phyloP scores from a whole-genome alignment of 148 eudicot genomes.

The Chenopodium formosanum region DNA sequence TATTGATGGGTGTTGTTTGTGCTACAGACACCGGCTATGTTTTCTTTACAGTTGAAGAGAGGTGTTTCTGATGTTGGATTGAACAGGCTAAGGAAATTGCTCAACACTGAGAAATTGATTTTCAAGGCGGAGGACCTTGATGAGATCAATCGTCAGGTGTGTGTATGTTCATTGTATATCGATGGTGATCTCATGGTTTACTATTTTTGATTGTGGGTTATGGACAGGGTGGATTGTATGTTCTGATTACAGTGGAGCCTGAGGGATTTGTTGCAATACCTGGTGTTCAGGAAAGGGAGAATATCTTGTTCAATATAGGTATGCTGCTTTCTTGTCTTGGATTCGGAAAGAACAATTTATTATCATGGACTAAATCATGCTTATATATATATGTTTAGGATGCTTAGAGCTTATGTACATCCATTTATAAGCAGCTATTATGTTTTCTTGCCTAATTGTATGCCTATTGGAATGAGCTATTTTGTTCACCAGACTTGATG shows the following conservation, averaged over 20 bases:
- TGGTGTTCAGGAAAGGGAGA: conserved; percentile 60
- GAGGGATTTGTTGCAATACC: conserved; percentile 85
- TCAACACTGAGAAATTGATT: conserved; percentile 82
- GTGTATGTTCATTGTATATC: conserved; percentile 6
- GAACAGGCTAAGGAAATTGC: conserved; percentile 57
- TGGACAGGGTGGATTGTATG: conserved; percentile 52
- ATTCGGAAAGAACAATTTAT: neutral
- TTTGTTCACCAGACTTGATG: neutral
- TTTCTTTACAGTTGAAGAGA: conserved; percentile 59
- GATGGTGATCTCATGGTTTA: conserved; percentile 7
- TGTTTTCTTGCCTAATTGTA: too few relatives aligned
- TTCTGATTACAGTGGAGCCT: conserved; percentile 71
- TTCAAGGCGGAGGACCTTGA: conserved; percentile 57
- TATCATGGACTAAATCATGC: neutral
- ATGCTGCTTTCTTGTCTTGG: conserved; percentile 13
- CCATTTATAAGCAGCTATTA: neutral
- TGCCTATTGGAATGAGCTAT: neutral
- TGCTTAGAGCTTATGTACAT: neutral
- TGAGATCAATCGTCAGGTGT: conserved; percentile 47
- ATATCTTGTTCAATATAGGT: conserved; percentile 78
- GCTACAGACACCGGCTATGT: conserved; percentile 72
- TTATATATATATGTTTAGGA: neutral
- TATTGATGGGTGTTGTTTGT: conserved; percentile 10
- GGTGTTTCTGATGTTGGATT: conserved; percentile 46
- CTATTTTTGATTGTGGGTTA: conserved; percentile 9